Conservation (phyloP, 192 early-diverging fungal species). For the Backusella liffmaniae region DNA sequence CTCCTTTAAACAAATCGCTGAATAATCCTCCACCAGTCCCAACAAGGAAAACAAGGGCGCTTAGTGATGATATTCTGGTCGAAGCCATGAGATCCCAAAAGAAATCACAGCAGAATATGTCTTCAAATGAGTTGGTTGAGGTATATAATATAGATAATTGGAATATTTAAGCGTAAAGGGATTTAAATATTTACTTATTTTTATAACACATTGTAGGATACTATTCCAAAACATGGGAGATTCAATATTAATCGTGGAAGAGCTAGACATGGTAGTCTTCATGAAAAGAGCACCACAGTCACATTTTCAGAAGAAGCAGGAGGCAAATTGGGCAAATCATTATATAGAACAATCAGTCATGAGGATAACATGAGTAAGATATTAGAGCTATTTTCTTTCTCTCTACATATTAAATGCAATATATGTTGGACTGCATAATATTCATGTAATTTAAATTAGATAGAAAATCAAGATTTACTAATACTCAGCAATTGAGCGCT, state of each 20-base stretch:
- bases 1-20: not conserved
- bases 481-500: not conserved
- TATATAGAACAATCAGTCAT: slow-evolving; percentile 10
- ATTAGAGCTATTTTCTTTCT: no score
- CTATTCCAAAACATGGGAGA: not conserved
- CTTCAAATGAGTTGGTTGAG: not conserved
- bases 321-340: not conserved
- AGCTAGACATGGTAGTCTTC: slow-evolving; percentile 15
- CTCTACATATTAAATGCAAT: not conserved
- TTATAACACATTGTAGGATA: not conserved
- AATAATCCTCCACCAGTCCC: slow-evolving; percentile 9
- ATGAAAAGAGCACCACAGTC: slow-evolving; percentile 8
- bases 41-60: slow-evolving; percentile 22
- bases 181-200: not conserved
- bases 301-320: slow-evolving; percentile 14
- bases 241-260: not conserved
- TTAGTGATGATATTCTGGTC: slow-evolving; percentile 14
- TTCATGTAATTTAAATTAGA: not conserved
- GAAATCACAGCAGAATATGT: not conserved
- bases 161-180: not conserved
- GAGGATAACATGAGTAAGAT: slow-evolving; percentile 14
- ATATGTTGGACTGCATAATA: not conserved
- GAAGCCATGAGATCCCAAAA: slow-evolving; percentile 3
- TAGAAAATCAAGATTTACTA: slow-evolving; percentile 14
- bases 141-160: not conserved